These are phyloP conservation scores for Colletotrichum echinochloae DNA, from an alignment of 2,329 filamentous ascomycete species.

Conservation along the genomic window DNA sequence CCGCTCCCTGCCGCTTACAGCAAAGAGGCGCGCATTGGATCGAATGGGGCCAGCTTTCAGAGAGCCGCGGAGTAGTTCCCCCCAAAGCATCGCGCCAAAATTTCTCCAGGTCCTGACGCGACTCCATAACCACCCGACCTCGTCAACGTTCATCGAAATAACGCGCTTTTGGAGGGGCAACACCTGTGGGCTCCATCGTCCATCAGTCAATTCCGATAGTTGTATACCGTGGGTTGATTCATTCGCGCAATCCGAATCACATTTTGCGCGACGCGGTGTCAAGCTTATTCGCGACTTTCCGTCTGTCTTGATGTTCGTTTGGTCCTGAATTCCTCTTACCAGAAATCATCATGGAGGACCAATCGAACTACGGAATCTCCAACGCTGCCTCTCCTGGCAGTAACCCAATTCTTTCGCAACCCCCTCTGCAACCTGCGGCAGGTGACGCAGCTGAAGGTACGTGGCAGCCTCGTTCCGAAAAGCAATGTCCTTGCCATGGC, in stretches of 20 bases:
- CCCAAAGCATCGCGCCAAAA: slow-evolving; percentile 51
- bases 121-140: slow-evolving; percentile 40
- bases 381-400: slow-evolving; percentile 67
- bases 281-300: slow-evolving; percentile 20
- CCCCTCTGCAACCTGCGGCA: slow-evolving; percentile 55
- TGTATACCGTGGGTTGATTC: slow-evolving; percentile 14
- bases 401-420: slow-evolving; percentile 68
- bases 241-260: slow-evolving; percentile 22
- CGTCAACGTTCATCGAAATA: slow-evolving; percentile 31
- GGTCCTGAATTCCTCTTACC: slow-evolving; percentile 39
- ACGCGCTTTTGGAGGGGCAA: slow-evolving; percentile 34
- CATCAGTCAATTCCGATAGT: slow-evolving; percentile 23
- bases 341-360: slow-evolving; percentile 67
- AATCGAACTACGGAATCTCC: slow-evolving; percentile 68
- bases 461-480: slow-evolving; percentile 41
- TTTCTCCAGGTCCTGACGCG: slow-evolving; percentile 50
- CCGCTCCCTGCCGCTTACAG: neutral
- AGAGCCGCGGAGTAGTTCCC: slow-evolving; percentile 8
- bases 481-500: slow-evolving; percentile 17
- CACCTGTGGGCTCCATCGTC: slow-evolving; percentile 28
- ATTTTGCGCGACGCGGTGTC: slow-evolving; percentile 32
- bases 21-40: neutral
- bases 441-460: slow-evolving; percentile 33
- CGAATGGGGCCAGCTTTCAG: neutral
- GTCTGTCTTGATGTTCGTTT: slow-evolving; percentile 29